phyloP scores from a whole-genome alignment of 768 basidiomycete genomes.

The Termitomyces sp. region DNA sequence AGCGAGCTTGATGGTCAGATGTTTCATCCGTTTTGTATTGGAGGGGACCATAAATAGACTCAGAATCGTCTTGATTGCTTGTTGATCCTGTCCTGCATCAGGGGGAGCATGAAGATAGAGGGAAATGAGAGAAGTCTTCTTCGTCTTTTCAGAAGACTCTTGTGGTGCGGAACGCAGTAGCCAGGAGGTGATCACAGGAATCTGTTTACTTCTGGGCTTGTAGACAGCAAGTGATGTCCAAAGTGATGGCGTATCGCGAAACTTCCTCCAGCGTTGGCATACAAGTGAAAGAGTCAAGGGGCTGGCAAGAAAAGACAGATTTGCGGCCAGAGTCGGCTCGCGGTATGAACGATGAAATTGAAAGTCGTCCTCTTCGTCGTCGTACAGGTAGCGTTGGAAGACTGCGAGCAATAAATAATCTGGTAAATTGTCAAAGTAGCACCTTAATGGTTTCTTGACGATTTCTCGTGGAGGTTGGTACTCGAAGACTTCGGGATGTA shows the following conservation, averaged over 20 bases:
- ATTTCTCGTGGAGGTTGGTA: neutral
- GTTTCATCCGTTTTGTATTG: neutral
- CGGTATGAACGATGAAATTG: neutral
- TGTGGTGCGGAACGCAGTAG: neutral
- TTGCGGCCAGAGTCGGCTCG: conserved; percentile 1
- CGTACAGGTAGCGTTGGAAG: neutral
- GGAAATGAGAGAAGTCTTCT: neutral
- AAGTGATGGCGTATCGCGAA: neutral
- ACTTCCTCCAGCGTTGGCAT: neutral
- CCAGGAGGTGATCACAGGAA: neutral
- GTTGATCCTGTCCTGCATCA: neutral
- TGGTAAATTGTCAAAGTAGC: neutral
- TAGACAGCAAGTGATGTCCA: conserved; percentile 9
- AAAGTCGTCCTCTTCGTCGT: neutral
- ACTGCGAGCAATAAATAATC: neutral
- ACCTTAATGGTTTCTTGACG: neutral
- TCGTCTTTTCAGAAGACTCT: neutral
- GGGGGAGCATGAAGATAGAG: neutral
- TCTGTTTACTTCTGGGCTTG: conserved; percentile 1
- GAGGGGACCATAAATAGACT: neutral
- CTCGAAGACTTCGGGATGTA: neutral
- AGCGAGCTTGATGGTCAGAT: neutral
- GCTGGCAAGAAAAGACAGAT: neutral
- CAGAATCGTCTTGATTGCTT: neutral
- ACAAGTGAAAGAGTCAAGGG: conserved; percentile 1